Evolutionary conservation across 768 basidiomycete genomes (phyloP).

Genomic region (Auriscalpium orientale): DNA sequence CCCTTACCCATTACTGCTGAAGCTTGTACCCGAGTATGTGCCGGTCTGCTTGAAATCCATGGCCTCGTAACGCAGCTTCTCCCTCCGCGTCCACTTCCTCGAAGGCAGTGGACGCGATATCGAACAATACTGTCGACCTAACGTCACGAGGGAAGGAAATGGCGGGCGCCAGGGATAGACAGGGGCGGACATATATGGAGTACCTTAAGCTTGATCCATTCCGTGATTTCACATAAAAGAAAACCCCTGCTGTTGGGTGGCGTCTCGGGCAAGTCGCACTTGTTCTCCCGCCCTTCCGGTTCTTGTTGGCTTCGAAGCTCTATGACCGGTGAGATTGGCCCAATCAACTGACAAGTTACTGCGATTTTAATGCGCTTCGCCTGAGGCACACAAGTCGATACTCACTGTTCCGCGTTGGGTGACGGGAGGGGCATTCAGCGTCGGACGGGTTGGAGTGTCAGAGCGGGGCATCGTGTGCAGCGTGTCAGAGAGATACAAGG

Average conservation of each 20-base stretch:
- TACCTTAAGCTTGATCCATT: slow-evolving; percentile 32
- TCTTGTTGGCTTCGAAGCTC: slow-evolving; percentile 26
- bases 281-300: slow-evolving; percentile 25
- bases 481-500: too few species aligned
- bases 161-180: background rate
- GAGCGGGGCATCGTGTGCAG: slow-evolving; percentile 10
- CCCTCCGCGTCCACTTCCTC: slow-evolving; percentile 25
- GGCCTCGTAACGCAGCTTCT: slow-evolving; percentile 25
- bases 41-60: slow-evolving; percentile 31
- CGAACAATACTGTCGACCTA: slow-evolving; percentile 27
- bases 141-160: background rate
- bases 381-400: background rate
- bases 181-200: background rate
- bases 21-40: slow-evolving; percentile 50
- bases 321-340: slow-evolving; percentile 26
- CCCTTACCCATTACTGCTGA: slow-evolving; percentile 43
- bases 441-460: slow-evolving; percentile 11
- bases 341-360: slow-evolving; percentile 24
- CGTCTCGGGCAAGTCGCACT: slow-evolving; percentile 24
- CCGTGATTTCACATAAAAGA: slow-evolving; percentile 46
- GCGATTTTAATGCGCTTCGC: background rate
- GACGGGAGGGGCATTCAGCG: slow-evolving; percentile 20
- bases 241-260: slow-evolving; percentile 30
- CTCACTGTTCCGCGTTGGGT: slow-evolving; percentile 17
- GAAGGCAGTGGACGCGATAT: slow-evolving; percentile 30